Evolutionary conservation across 225 moss, liverwort and hornwort genomes (phyloP), one percentile per base, ranked within the genome.

Genomic region (Marchantia paleacea): DNA sequence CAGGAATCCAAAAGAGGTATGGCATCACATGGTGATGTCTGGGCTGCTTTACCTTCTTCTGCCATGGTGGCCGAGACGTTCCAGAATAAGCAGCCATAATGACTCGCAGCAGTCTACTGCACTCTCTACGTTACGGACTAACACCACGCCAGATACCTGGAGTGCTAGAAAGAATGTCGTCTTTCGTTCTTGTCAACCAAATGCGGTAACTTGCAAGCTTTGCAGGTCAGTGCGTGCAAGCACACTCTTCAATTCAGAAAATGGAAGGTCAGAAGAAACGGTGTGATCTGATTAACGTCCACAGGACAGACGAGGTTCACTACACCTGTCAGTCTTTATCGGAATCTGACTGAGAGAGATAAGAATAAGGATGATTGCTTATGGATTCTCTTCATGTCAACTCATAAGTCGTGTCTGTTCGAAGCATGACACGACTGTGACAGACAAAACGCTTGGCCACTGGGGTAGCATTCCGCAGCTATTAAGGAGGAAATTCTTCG

Each of bases 11-110:
- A 31, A 69, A 52, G 8, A 16, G 55, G 72, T 25, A 10, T 25
- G 12, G 72, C 72, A 73, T 51, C 50, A 73, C n/a, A 52, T 13
- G 22, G 49, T 55, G 57, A 57, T 28, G 24, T 57, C 22, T 25
- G 73, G 57, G 18, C 75, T 57, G 55, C 55, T 31, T 73, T 30
- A 77, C 62, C 62, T 77, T 63, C 48, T 63, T 77, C 1, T 64
- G 24, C 77, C 63, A 77, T 12, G 77, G 49, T n/a, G 77, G 63
- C 47, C 77, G 77, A 24, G 63, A 77, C 50, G 49, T 64, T 51
- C 64, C 50, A 50, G 49, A 24, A 30, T 77, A 64, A 77, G 9
- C 29, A n/a, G 48, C 63, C 77, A 77, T 60, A 22, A 63, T 64
- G 64, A n/a, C 50, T 22, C 63, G 50, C 63, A 24, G 64, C 77